Evolutionary conservation across 2,329 filamentous ascomycete genomes (phyloP), one percentile per base, ranked within the genome.

Genomic region (Macrophomina tecta): DNA sequence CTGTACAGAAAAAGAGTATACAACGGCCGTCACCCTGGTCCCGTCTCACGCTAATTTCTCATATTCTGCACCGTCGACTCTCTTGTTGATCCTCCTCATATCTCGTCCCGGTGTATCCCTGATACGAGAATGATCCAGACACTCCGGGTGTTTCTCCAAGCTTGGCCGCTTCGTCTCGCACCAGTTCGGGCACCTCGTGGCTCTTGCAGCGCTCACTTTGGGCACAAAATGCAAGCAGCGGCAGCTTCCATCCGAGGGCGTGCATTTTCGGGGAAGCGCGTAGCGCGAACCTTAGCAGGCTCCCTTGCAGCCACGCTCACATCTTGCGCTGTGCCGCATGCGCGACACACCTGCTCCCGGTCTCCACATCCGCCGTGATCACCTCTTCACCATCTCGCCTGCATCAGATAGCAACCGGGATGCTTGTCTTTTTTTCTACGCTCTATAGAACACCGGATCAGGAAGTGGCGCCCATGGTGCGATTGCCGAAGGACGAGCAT

Each of bases 211-310:
- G 9, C 11, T 45, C 42, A 14, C 5, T 6, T 45, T 45, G 42
- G 23, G 23, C 23, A 23, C 23, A 23, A 23, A 23, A 23, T 23
- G 23, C 23, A 23, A 23, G 42, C 42, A 14, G 42, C 42, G 8
- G 12, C 7, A 14, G 12, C 42, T 9, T 45, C 42, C 12, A 45
- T 12, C 36, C 36, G 1, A 2, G 23, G 42, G 32, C 32, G n/a
- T 38, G 32, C 11, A 32, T 49, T 62, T 38, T 48, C 58, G 42
- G 58, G 58, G 58, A 62, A 30, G 58, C 58, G 58, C 46, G 40
- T 32, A 38, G 45, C 56, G 56, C 42, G 56, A 61, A 18, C 56
- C 40, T 61, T 61, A 61, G 56, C 55, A 23, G 23, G 23, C 23
- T 23, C 23, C 23, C 55, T 23, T 32, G 56, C 28, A 58, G 46